Base-by-base conservation (phyloP, 257 asterid genomes). In the Forsythia viridissima region DNA sequence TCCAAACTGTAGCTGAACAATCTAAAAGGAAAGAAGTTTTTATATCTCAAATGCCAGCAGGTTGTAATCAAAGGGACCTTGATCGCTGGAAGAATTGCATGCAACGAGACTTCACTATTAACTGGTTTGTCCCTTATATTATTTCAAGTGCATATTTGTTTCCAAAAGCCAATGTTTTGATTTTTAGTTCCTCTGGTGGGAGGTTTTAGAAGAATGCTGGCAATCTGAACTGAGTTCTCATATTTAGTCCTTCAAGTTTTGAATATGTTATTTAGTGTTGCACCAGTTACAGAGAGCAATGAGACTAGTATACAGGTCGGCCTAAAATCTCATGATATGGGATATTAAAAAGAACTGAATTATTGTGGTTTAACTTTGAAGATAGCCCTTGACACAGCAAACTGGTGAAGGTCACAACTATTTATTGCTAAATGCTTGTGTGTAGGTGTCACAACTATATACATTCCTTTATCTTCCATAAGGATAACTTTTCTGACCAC, bases 101-200 rank as follows among this genome's bases (percentile, higher is more conserved):
- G 92, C 87, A 65, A 66, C 90, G 99, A 75, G 99, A 95, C 89
- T 95, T 93, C 82, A 95, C 99, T 37, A 87, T 95, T 73, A 95
- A 95, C 91, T 89, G 98, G 98, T 95, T 76, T 74, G 67, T 37
- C 85, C 73, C 68, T 65, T 66, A 15, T 82, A 77, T 72, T 76
- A 20, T 55, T 70, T 37, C 36, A 40, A 8, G 71, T 34, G 34
- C 30, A 70, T 36, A 59, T 55, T 55, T 34, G 46, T 39, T 75
- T 76, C 59, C 55, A 21, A 30, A 30, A 72, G 83, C 61, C 55
- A 66, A 48, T 81, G 80, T 68, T 74, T 73, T 43, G 15, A 59
- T 37, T 36, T 30, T 41, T 73, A 76, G 20, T 77, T 72, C 61
- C 8, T 37, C 72, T 39, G 52, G 57, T 48, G 63, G 74, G 78